phyloP scores from a whole-genome alignment of 768 basidiomycete genomes.

The Mycena metata region DNA sequence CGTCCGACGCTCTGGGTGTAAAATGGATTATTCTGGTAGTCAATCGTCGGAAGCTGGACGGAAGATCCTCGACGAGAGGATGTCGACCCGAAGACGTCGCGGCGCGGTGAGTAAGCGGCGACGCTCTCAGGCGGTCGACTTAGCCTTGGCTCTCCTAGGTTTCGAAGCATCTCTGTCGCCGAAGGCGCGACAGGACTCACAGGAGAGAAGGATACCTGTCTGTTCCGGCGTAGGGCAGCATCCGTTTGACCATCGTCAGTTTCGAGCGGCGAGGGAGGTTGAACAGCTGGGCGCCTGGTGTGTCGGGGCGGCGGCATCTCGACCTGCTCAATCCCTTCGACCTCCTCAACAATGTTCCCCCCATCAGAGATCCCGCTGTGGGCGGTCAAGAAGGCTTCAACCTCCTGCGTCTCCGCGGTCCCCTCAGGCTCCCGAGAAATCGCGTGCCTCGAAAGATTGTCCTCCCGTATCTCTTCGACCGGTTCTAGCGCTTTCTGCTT shows the following conservation, averaged over 20 bases:
- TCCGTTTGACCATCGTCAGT: constrained; percentile 24
- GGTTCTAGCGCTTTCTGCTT: not conserved
- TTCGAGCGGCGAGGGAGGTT: constrained; percentile 16
- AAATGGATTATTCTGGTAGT: constrained; percentile 2
- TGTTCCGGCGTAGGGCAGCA: constrained; percentile 6
- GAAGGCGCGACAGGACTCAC: not conserved
- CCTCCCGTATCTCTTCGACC: constrained; percentile 17
- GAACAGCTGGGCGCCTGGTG: not conserved
- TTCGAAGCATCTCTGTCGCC: not conserved
- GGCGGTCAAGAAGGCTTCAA: constrained; percentile 26
- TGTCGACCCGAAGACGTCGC: constrained; percentile 5
- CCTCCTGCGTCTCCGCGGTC: constrained; percentile 31
- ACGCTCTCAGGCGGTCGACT: constrained; percentile 19
- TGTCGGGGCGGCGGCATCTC: constrained; percentile 31
- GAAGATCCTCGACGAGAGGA: constrained; percentile 7
- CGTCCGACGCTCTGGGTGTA: constrained; percentile 8
- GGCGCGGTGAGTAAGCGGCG: constrained; percentile 9
- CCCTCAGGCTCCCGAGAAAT: constrained; percentile 13
- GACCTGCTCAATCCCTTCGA: not conserved
- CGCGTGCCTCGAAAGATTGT: not conserved
- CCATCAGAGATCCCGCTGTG: constrained; percentile 31
- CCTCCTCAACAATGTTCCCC: constrained; percentile 4
- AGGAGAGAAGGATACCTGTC: constrained; percentile 18
- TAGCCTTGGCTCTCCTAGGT: constrained; percentile 2
- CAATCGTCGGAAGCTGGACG: constrained; percentile 11